Percentiles rank a stretch among this genome's conserved stretches.
These are phyloP conservation scores for Chalciporus sp. DNA, from an alignment of 1,284 basidiomycete species.

Conservation along the genomic window DNA sequence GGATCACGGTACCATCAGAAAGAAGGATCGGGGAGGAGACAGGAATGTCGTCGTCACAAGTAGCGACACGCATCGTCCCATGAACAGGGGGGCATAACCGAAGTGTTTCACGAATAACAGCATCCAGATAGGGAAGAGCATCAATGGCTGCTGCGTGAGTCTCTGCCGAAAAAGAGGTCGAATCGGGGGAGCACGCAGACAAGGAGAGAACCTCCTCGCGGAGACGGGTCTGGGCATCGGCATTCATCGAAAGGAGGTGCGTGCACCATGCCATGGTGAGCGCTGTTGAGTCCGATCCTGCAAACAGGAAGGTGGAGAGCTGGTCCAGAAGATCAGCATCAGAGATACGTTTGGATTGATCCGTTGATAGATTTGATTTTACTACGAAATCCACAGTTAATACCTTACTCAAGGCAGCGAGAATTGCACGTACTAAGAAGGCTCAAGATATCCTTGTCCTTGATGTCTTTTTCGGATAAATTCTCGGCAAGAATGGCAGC, in stretches of 20 bases:
- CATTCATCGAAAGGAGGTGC: slow-evolving; percentile 51
- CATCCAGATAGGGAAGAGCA: slow-evolving; percentile 53
- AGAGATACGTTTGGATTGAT: slow-evolving; percentile 44
- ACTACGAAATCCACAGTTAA: slow-evolving; percentile 35
- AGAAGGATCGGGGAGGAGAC: slow-evolving; percentile 49
- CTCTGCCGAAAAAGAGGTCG: background rate
- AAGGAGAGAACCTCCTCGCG: slow-evolving; percentile 42
- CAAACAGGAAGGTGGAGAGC: slow-evolving; percentile 55
- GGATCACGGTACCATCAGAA: slow-evolving; percentile 43
- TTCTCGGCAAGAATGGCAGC: slow-evolving; percentile 38
- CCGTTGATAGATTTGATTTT: slow-evolving; percentile 47
- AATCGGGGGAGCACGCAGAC: slow-evolving; percentile 9
- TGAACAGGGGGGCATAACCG: slow-evolving; percentile 54
- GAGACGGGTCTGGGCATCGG: slow-evolving; percentile 48
- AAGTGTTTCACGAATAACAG: slow-evolving; percentile 55
- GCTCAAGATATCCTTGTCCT: slow-evolving; percentile 48
- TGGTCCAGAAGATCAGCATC: slow-evolving; percentile 54
- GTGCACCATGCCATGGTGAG: slow-evolving; percentile 57
- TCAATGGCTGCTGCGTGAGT: slow-evolving; percentile 43
- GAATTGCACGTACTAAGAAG: slow-evolving; percentile 43
- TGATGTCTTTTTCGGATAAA: slow-evolving; percentile 25
- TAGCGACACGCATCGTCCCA: slow-evolving; percentile 54
- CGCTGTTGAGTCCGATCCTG: slow-evolving; percentile 57
- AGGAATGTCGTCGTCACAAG: slow-evolving; percentile 52
- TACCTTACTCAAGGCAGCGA: background rate